Evolutionary conservation across 495 filamentous ascomycete species (phyloP).

Genomic region (Hypoxylon fragiforme): DNA sequence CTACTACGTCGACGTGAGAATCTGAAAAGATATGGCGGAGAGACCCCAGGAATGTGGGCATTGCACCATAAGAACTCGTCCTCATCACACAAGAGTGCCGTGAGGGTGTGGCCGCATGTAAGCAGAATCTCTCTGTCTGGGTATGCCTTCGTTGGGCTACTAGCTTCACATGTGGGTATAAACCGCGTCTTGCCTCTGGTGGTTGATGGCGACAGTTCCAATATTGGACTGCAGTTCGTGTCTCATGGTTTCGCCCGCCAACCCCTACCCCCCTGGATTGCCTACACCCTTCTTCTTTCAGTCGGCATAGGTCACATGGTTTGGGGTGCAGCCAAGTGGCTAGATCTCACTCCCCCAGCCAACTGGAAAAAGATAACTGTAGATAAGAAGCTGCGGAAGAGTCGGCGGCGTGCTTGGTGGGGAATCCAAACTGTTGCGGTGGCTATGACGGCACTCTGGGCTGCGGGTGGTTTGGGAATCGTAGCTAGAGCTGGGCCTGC

Average conservation of each 20-base stretch:
- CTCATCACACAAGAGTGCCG: slow-evolving; percentile 30
- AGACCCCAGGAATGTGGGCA: slow-evolving; percentile 45
- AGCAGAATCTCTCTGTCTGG: slow-evolving; percentile 69
- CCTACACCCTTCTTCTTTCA: slow-evolving; percentile 69
- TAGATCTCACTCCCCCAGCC: slow-evolving; percentile 54
- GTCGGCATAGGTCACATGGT: slow-evolving; percentile 77
- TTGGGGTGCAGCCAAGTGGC: slow-evolving; percentile 81
- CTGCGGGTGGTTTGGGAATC: slow-evolving; percentile 77
- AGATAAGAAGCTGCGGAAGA: slow-evolving; percentile 50
- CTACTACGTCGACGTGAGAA: slow-evolving; percentile 70
- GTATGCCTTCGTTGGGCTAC: slow-evolving; percentile 63
- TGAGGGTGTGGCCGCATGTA: slow-evolving; percentile 66
- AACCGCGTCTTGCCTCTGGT: slow-evolving; percentile 71
- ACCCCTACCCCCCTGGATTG: slow-evolving; percentile 63
- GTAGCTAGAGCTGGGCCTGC: slow-evolving; percentile 72
- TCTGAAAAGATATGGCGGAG: slow-evolving; percentile 67
- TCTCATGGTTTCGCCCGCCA: slow-evolving; percentile 81
- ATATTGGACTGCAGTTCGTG: slow-evolving; percentile 78
- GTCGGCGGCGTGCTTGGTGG: slow-evolving; percentile 66
- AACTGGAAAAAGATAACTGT: slow-evolving; percentile 49
- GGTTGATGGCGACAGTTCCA: slow-evolving; percentile 79
- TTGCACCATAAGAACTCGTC: slow-evolving; percentile 29
- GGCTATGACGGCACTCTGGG: slow-evolving; percentile 66
- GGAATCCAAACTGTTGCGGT: slow-evolving; percentile 65
- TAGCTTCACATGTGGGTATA: slow-evolving; percentile 69